Conservation (phyloP, 2,329 filamentous ascomycete species). For the Penicillium sclerotiorum region DNA sequence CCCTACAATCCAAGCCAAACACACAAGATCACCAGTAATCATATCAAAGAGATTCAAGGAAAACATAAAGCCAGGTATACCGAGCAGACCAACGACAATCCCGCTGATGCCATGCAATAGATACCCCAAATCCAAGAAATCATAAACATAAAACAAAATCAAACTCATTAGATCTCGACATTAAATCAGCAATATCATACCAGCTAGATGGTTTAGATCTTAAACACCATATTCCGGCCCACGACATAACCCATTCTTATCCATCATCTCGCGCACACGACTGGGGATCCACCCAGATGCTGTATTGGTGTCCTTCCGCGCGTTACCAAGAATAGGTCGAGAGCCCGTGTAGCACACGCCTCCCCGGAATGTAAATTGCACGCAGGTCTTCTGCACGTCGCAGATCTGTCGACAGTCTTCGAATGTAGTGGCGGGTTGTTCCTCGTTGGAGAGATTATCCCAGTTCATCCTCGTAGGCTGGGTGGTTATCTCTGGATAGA, state of each 20-base stretch:
- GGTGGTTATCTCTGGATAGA: conserved; percentile 35
- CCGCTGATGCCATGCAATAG: conserved; percentile 1
- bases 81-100: background rate
- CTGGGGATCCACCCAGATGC: conserved; percentile 37
- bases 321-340: conserved; percentile 35
- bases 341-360: conserved; percentile 33
- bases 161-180: no score
- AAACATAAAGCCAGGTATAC: background rate
- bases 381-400: conserved; percentile 27
- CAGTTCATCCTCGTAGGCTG: conserved; percentile 30
- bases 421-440: conserved; percentile 31
- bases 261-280: conserved; percentile 33
- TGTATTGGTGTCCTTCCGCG: conserved; percentile 15
- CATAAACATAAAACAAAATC: conserved; percentile 5
- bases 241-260: conserved; percentile 30
- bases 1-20: no score
- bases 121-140: background rate
- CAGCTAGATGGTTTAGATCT: background rate
- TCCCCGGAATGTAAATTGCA: conserved; percentile 36
- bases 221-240: conserved; percentile 30
- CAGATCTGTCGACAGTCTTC: conserved; percentile 37
- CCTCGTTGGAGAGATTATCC: conserved; percentile 40
- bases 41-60: background rate
- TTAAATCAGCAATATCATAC: no score
- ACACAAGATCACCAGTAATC: no score